Conservation (phyloP, 2,329 filamentous ascomycete species). For the Microdochium paspali region DNA sequence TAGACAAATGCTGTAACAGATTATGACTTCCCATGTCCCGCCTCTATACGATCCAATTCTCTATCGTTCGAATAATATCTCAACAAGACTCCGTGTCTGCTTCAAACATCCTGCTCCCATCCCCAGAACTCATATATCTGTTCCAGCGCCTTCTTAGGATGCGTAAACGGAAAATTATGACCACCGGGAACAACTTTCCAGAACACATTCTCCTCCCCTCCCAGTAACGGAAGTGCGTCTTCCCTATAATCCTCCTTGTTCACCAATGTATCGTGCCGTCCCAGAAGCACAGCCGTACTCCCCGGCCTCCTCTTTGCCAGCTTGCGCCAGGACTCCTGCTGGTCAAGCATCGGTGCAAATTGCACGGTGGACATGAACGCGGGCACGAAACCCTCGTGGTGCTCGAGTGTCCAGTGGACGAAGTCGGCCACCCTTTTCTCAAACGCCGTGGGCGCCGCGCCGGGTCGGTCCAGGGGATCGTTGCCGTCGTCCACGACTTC, state of each 20-base stretch:
- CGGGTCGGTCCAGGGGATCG: slow-evolving; percentile 13
- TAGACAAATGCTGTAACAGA: no score
- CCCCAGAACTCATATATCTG: slow-evolving; percentile 40
- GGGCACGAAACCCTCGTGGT: slow-evolving; percentile 48
- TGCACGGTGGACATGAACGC: slow-evolving; percentile 51
- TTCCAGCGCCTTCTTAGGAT: slow-evolving; percentile 30
- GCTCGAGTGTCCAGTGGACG: slow-evolving; percentile 47
- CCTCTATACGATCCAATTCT: no score
- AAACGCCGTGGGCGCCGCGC: slow-evolving; percentile 21
- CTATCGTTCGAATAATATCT: no score
- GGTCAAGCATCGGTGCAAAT: slow-evolving; percentile 41
- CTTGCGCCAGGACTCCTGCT: slow-evolving; percentile 39
- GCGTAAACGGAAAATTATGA: slow-evolving; percentile 57
- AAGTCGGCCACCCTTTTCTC: slow-evolving; percentile 38
- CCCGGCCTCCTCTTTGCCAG: slow-evolving; percentile 31
- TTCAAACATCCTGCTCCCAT: slow-evolving; percentile 4
- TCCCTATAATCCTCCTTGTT: slow-evolving; percentile 35
- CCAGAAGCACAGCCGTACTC: slow-evolving; percentile 43
- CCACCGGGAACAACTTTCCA: slow-evolving; percentile 43
- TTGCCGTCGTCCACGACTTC: slow-evolving; percentile 29
- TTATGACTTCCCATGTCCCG: no score
- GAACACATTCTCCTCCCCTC: slow-evolving; percentile 35
- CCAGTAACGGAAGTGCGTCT: slow-evolving; percentile 40
- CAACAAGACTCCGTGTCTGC: background rate
- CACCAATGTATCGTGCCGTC: slow-evolving; percentile 41